Evolutionary conservation across 169 alveolate genomes (phyloP), one percentile per base, ranked within the genome.

Genomic region (Sarcocystis neurona): DNA sequence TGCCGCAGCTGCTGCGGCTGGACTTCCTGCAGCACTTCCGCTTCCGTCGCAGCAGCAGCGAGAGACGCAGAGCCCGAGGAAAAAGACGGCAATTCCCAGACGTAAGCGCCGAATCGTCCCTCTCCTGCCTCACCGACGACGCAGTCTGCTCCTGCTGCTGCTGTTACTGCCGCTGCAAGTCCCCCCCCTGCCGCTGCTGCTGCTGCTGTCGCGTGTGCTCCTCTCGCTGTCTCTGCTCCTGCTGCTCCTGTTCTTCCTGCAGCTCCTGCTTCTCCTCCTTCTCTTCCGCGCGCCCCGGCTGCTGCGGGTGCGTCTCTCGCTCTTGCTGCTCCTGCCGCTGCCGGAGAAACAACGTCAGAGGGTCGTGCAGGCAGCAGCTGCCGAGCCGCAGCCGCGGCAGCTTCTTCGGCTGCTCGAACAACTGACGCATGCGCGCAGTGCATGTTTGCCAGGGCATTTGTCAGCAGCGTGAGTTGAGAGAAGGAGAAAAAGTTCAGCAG

Each of bases 371-470:
- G n/a, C n/a, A n/a, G n/a, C n/a, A n/a, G n/a, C n/a, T n/a, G n/a
- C n/a, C n/a, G 60, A 48, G 60, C 6, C 60, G 60, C 6, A 48
- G 60, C 6, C 60, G 15, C 75, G 43, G 37, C 34, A 27, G 39
- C 75, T 5, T 6, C 43, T 43, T 10, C 20, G 75, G 10, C 72
- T 50, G 60, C 60, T 50, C 18, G 60, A 10, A 10, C 60, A 18
- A 8, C 60, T 50, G 60, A 18, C 60, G 8, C 82, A 18, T 72
- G 82, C 3, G 82, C 82, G 20, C 15, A 72, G 82, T 72, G 82
- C 39, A 72, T 48, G 18, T 53, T 48, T 30, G 82, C 47, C 43
- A 72, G 82, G 41, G 82, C 82, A 30, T 72, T 72, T 27, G 82
- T 1, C 58, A 72, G 56, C 30, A 72, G 82, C 82, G 82, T 72